Conservation (phyloP, 768 basidiomycete genomes). For the Suillus tomentosus region DNA sequence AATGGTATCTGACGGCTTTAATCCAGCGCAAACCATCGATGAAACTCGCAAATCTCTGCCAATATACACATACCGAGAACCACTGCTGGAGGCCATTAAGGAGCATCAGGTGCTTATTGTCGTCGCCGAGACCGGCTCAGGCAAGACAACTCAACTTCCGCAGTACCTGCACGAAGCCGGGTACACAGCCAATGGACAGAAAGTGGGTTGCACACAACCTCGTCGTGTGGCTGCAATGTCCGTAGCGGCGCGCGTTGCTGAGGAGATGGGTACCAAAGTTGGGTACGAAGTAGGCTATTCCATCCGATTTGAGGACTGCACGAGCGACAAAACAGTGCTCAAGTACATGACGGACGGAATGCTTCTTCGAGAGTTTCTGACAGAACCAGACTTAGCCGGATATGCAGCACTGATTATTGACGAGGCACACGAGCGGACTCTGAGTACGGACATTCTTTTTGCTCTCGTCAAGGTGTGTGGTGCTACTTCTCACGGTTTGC, state of each 20-base stretch:
- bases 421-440: slow-evolving; percentile 96
- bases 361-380: slow-evolving; percentile 95
- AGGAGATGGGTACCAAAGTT: slow-evolving; percentile 96
- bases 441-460: slow-evolving; percentile 98
- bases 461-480: slow-evolving; percentile 93
- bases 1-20: slow-evolving; percentile 1
- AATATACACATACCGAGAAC: slow-evolving; percentile 85
- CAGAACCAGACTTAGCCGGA: slow-evolving; percentile 94
- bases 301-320: slow-evolving; percentile 99
- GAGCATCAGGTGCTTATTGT: slow-evolving; percentile 96
- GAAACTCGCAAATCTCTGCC: slow-evolving; percentile 93
- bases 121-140: slow-evolving; percentile 97
- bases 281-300: slow-evolving; percentile 99
- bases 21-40: slow-evolving; percentile 81
- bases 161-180: slow-evolving; percentile 99
- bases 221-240: slow-evolving; percentile 99
- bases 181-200: slow-evolving; percentile 83
- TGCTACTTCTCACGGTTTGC: slow-evolving; percentile 13
- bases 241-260: slow-evolving; percentile 97
- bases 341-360: slow-evolving; percentile 99
- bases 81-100: slow-evolving; percentile 85
- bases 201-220: slow-evolving; percentile 93
- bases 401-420: slow-evolving; percentile 97
- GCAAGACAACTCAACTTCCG: slow-evolving; percentile 97
- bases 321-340: slow-evolving; percentile 96